phyloP scores from a whole-genome alignment of 164 flowering plant species.

The Saururus chinensis region DNA sequence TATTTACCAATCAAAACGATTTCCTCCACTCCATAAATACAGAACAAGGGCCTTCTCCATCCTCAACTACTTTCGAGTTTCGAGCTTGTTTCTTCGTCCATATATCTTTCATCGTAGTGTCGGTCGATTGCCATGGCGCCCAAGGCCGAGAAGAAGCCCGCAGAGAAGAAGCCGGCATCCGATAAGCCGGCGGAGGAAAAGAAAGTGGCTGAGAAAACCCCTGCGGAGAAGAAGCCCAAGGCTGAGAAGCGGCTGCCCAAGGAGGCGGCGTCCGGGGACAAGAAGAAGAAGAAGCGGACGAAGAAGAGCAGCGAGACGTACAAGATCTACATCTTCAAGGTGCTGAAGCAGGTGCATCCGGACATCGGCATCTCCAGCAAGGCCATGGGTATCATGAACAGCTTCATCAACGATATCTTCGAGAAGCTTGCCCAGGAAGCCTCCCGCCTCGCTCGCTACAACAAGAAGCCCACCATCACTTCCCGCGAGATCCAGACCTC shows the following conservation, averaged over 20 bases:
- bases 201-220: constrained; percentile 18
- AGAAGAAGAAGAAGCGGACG: constrained; percentile 21
- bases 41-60: neutral
- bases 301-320: constrained; percentile 24
- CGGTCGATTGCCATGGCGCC: constrained; percentile 9
- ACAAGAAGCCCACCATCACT: constrained; percentile 26
- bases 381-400: constrained; percentile 42
- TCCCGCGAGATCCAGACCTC: constrained; percentile 47
- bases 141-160: constrained; percentile 22
- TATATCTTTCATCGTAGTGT: neutral
- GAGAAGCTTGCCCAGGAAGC: constrained; percentile 41
- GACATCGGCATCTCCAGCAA: constrained; percentile 26
- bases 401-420: constrained; percentile 21
- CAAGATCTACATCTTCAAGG: constrained; percentile 30
- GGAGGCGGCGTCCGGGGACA: constrained; percentile 13
- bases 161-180: constrained; percentile 7
- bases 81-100: no score
- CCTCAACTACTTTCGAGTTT: neutral
- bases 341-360: constrained; percentile 26
- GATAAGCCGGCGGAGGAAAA: constrained; percentile 8
- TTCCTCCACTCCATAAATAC: constrained; percentile 3
- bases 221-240: constrained; percentile 24
- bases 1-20: neutral
- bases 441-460: constrained; percentile 33
- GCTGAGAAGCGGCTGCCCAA: constrained; percentile 25